These are phyloP conservation scores for Rhodosporidiobolus sp. DNA, from an alignment of 768 basidiomycete species.

Conservation along the genomic window DNA sequence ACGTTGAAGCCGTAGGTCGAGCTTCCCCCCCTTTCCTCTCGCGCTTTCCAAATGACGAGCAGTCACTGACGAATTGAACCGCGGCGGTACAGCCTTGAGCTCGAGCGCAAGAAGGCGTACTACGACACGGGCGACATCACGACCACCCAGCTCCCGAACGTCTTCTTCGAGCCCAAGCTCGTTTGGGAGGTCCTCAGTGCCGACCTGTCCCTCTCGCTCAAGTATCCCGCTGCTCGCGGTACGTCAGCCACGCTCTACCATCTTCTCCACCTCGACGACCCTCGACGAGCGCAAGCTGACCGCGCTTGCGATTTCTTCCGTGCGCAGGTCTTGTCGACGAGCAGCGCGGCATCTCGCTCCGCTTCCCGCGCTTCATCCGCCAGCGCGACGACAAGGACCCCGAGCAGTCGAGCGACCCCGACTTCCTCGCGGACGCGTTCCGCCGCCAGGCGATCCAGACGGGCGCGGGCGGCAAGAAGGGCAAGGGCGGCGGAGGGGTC, in stretches of 20 bases:
- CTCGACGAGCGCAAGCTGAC: neutral
- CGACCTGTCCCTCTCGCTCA: slow-evolving; percentile 90
- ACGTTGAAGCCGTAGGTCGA: slow-evolving; percentile 65
- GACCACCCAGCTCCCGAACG: slow-evolving; percentile 82
- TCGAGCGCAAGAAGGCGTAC: slow-evolving; percentile 68
- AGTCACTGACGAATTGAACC: neutral
- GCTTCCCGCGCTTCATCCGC: slow-evolving; percentile 92
- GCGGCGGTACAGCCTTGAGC: slow-evolving; percentile 50
- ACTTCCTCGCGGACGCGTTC: slow-evolving; percentile 50
- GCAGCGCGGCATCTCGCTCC: slow-evolving; percentile 85
- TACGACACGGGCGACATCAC: slow-evolving; percentile 84
- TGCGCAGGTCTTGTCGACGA: slow-evolving; percentile 51
- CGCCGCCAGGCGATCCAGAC: slow-evolving; percentile 34
- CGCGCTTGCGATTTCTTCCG: slow-evolving; percentile 10
- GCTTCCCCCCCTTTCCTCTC: neutral
- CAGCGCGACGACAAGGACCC: slow-evolving; percentile 88
- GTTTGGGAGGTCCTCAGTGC: slow-evolving; percentile 97
- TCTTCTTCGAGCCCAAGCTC: slow-evolving; percentile 95
- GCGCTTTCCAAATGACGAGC: too few relatives aligned
- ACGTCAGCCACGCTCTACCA: slow-evolving; percentile 61
- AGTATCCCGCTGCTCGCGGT: slow-evolving; percentile 92
- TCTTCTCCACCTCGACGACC: neutral
- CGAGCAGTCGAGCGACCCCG: slow-evolving; percentile 87
- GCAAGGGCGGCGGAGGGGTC: slow-evolving; percentile 25
- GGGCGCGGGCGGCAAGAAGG: slow-evolving; percentile 15